Percentiles rank a stretch among this genome's conserved stretches.
Conservation (phyloP, 2,329 filamentous ascomycete species). For the Aspergillus sp. region DNA sequence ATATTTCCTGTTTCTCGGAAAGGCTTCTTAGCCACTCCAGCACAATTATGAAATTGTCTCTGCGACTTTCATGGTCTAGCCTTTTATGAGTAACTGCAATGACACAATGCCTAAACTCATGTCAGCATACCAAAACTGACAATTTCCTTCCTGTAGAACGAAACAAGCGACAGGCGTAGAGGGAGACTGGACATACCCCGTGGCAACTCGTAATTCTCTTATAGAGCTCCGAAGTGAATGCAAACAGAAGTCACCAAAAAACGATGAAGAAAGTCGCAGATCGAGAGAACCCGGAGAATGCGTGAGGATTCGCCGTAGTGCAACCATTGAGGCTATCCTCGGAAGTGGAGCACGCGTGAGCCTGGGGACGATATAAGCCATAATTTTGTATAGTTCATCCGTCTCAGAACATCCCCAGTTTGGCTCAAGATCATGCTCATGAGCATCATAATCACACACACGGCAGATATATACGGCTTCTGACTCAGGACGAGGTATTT, state of each 20-base stretch:
- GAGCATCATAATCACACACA: constrained; percentile 37
- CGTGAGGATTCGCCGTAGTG: constrained; percentile 66
- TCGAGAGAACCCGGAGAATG: constrained; percentile 63
- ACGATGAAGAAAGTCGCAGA: constrained; percentile 66
- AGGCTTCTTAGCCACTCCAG: constrained; percentile 71
- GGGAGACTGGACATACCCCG: constrained; percentile 52
- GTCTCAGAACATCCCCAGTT: constrained; percentile 22
- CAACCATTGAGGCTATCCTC: constrained; percentile 69
- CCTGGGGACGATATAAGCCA: constrained; percentile 42
- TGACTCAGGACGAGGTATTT: constrained; percentile 24
- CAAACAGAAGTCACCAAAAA: constrained; percentile 76
- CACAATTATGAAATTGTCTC: constrained; percentile 67
- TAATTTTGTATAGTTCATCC: constrained; percentile 42
- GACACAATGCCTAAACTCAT: constrained; percentile 56
- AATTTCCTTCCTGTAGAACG: not conserved
- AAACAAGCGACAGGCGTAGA: not conserved
- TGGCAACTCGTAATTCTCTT: constrained; percentile 79
- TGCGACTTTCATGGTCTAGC: constrained; percentile 49
- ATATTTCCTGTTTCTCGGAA: constrained; percentile 65
- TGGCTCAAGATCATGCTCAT: constrained; percentile 13
- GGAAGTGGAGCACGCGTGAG: constrained; percentile 55
- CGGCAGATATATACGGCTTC: constrained; percentile 31
- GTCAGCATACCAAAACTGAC: constrained; percentile 4
- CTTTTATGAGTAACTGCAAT: constrained; percentile 62
- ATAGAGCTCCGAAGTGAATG: constrained; percentile 78